Conservation (phyloP, 2,329 filamentous ascomycete species). For the Pseudogymnoascus sp. region DNA sequence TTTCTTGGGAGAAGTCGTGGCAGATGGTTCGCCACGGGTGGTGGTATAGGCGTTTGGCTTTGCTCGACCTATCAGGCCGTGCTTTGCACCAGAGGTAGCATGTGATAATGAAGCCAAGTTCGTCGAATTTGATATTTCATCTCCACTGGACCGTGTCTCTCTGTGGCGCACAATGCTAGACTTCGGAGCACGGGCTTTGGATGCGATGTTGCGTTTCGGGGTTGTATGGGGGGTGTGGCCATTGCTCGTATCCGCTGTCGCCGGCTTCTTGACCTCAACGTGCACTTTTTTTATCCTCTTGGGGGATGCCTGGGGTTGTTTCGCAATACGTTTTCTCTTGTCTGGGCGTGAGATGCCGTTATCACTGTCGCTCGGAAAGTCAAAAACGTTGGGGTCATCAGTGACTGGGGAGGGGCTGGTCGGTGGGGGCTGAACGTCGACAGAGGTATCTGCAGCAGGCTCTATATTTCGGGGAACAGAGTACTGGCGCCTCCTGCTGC, state of each 20-base stretch:
- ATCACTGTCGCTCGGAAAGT: constrained; percentile 18
- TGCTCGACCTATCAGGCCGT: neutral
- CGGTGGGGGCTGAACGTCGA: neutral
- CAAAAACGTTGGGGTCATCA: constrained; percentile 4
- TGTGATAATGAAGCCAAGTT: neutral
- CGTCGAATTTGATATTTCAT: neutral
- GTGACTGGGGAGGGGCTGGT: neutral
- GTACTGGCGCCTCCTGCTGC: neutral
- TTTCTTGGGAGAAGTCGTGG: neutral
- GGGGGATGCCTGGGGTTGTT: neutral
- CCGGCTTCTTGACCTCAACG: neutral
- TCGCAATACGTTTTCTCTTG: neutral
- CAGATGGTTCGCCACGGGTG: neutral
- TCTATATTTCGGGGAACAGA: neutral
- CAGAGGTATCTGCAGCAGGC: neutral
- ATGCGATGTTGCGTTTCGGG: neutral
- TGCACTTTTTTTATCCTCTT: neutral
- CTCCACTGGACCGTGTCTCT: neutral
- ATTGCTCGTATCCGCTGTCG: neutral
- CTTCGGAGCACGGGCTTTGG: neutral
- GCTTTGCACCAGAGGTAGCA: neutral
- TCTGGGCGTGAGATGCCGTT: constrained; percentile 9
- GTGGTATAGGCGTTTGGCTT: neutral
- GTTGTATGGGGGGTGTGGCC: neutral
- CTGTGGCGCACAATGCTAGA: neutral